Base-by-base conservation (phyloP, 352 stramenopile species). In the Globisporangium cystogenes region DNA sequence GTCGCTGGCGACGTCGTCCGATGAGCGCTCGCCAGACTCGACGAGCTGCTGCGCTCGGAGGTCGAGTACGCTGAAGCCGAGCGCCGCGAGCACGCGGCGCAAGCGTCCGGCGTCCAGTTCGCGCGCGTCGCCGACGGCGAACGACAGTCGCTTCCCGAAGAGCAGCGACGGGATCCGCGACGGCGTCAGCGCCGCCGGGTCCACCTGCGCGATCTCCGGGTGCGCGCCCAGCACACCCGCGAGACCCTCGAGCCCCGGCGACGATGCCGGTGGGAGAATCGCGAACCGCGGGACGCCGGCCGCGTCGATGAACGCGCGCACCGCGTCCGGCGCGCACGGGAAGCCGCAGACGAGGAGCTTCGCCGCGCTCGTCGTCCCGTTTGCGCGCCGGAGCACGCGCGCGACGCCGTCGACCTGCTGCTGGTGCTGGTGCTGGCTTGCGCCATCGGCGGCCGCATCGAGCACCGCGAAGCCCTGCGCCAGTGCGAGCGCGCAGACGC, bases 271-370 rank as follows among this genome's bases (percentile, higher is more conserved):
- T 31, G 50, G 45, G 42, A 64, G 41, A 16, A 71, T 26, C 35
- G 63, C 55, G 39, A 75, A 73, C 26, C 44, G 46, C 29, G 62
- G 68, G 7, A 53, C 2, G 7, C 31, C 50, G 21, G 69, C 45
- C 44, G 40, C 7, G 18, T 57, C 43, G 7, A 72, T 41, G 36
- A 74, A 59, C 23, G 59, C 48, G 26, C 24, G 20, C 20, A 56
- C 36, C 45, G 63, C 54, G 31, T 26, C 53, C 42, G 41, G 42
- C 45, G 64, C 57, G 23, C 51, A 48, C 41, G 67, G 64, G 47
- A 74, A 76, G 41, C 65, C 57, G 44, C 65, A 62, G n/a, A 75
- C 23, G 15, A 78, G 35, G 36, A 67, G 58, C 46, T 64, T 74
- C 8, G 62, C 41, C 8, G 64, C 41, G 10, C 7, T n/a, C n/a